phyloP scores from a whole-genome alignment of 768 basidiomycete species.

The Collybia sordida region DNA sequence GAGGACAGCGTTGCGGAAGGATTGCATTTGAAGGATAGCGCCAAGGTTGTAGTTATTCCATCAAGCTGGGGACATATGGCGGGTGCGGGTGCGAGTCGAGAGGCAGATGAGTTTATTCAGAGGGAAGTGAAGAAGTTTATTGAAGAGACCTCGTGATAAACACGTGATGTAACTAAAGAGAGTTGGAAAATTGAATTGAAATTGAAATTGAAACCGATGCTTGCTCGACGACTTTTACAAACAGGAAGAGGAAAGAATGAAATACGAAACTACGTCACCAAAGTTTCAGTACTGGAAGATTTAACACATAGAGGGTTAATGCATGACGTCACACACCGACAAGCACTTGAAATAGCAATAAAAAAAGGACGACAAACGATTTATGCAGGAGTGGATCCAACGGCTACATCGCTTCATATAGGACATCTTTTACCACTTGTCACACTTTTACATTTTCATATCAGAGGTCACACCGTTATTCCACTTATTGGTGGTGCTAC shows the following conservation, averaged over 20 bases:
- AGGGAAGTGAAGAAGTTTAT: conserved; percentile 45
- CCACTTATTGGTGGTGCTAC: conserved; percentile 97
- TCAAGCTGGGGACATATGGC: conserved; percentile 60
- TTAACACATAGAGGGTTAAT: conserved; percentile 46
- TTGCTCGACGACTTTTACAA: conserved; percentile 4
- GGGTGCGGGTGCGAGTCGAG: conserved; percentile 39
- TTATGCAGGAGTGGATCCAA: conserved; percentile 93
- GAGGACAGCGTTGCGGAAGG: conserved; percentile 55
- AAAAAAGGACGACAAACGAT: conserved; percentile 46
- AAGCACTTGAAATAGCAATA: conserved; percentile 38
- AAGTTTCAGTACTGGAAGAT: conserved; percentile 35
- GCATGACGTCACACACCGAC: conserved; percentile 47
- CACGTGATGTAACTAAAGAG: conserved; percentile 11
- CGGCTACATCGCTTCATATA: conserved; percentile 85
- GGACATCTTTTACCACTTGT: conserved; percentile 92
- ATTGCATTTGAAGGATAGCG: conserved; percentile 35
- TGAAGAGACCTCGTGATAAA: conserved; percentile 21
- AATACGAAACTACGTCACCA: too few species aligned
- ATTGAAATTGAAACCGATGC: conserved; percentile 8
- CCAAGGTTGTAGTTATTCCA: conserved; percentile 50
- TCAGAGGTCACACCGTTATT: conserved; percentile 80
- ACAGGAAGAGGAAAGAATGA: too few species aligned
- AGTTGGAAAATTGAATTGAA: background rate
- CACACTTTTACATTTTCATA: conserved; percentile 82
- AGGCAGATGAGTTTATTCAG: conserved; percentile 43